These are phyloP conservation scores for Starmerella lactis-condensi DNA, from an alignment of 805 yeast genomes.

Conservation along the genomic window DNA sequence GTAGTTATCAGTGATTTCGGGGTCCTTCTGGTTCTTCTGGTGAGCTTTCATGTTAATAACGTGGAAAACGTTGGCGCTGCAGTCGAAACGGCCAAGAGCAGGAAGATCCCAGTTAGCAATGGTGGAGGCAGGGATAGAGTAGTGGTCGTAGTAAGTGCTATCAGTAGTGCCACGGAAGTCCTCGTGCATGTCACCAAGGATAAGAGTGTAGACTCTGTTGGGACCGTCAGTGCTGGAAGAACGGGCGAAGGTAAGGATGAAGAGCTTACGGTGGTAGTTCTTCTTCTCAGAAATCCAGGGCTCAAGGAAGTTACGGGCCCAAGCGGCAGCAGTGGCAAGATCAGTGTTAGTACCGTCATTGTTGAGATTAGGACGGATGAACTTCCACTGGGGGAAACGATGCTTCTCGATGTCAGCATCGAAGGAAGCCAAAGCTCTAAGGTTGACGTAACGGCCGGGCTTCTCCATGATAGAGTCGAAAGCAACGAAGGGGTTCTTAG, in stretches of 20 bases:
- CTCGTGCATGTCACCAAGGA: slow-evolving; percentile 33
- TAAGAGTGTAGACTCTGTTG: slow-evolving; percentile 30
- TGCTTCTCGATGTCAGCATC: slow-evolving; percentile 26
- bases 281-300: slow-evolving; percentile 25
- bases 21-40: slow-evolving; percentile 13
- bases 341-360: slow-evolving; percentile 36
- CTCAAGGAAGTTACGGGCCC: slow-evolving; percentile 30
- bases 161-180: slow-evolving; percentile 29
- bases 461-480: slow-evolving; percentile 26
- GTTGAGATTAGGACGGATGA: slow-evolving; percentile 37
- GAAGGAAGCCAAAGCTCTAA: slow-evolving; percentile 33
- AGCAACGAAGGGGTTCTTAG: slow-evolving; percentile 33
- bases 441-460: slow-evolving; percentile 26
- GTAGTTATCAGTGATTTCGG: slow-evolving; percentile 14
- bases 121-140: slow-evolving; percentile 32
- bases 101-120: slow-evolving; percentile 35
- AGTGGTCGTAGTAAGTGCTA: slow-evolving; percentile 34
- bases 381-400: slow-evolving; percentile 33
- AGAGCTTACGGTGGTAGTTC: slow-evolving; percentile 31
- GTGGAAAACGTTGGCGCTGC: slow-evolving; percentile 32
- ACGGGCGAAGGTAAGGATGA: slow-evolving; percentile 35
- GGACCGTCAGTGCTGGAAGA: slow-evolving; percentile 27
- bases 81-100: slow-evolving; percentile 34
- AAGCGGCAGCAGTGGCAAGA: slow-evolving; percentile 29
- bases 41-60: slow-evolving; percentile 24